Evolutionary conservation across 1,284 basidiomycete genomes (phyloP).

Genomic region (Cerioporus squamosus): DNA sequence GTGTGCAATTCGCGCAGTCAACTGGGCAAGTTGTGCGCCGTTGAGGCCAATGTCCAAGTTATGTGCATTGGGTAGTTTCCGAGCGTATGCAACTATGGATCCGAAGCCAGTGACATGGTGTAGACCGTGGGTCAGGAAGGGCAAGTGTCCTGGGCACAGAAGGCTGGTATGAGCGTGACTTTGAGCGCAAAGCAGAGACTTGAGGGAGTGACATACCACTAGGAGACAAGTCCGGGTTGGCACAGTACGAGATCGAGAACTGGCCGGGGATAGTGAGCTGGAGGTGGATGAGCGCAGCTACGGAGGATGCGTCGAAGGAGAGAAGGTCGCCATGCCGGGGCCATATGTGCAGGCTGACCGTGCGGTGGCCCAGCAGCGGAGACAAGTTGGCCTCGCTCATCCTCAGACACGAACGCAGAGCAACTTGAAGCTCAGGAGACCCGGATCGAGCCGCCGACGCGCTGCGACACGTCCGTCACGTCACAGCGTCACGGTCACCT

Average conservation of each 20-base stretch:
- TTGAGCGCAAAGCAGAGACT: neutral
- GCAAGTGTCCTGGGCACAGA: slow-evolving; percentile 60
- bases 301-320: slow-evolving; percentile 67
- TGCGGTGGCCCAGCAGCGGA: slow-evolving; percentile 11
- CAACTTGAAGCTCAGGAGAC: neutral
- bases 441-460: neutral
- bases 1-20: slow-evolving; percentile 65
- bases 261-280: slow-evolving; percentile 67
- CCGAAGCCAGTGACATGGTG: slow-evolving; percentile 54
- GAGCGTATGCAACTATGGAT: slow-evolving; percentile 67
- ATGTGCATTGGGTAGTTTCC: slow-evolving; percentile 44
- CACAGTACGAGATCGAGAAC: slow-evolving; percentile 63
- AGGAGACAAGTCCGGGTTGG: slow-evolving; percentile 76
- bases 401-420: neutral
- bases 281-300: slow-evolving; percentile 67
- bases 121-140: slow-evolving; percentile 65
- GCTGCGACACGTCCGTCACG: neutral
- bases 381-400: slow-evolving; percentile 23
- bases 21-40: slow-evolving; percentile 51
- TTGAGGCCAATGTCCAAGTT: slow-evolving; percentile 52
- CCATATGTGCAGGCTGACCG: slow-evolving; percentile 61
- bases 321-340: slow-evolving; percentile 64
- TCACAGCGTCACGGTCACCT: too few relatives aligned
- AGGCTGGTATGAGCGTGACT: neutral
- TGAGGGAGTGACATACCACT: slow-evolving; percentile 56